Conservation (phyloP, 1,284 basidiomycete species). For the Microbotryomycetes sp. region DNA sequence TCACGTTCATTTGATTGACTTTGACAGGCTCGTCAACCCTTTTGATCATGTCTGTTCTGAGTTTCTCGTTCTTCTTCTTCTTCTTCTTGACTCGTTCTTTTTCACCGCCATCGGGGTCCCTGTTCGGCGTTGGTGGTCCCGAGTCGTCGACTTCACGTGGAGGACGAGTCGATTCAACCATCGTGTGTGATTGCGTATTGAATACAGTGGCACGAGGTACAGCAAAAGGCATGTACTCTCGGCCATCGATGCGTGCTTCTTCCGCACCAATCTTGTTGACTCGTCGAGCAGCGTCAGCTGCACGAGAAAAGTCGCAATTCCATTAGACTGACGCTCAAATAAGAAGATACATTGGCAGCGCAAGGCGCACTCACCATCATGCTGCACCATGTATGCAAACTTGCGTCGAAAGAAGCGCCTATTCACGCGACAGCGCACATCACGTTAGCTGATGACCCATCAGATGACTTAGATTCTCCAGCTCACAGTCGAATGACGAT, state of each 20-base stretch:
- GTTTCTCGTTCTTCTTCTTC: conserved; percentile 40
- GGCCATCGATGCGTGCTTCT: conserved; percentile 32
- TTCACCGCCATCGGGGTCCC: conserved; percentile 2
- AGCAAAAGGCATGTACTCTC: background rate
- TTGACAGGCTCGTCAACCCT: conserved; percentile 66
- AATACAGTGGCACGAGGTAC: background rate
- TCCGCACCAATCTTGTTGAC: conserved; percentile 40
- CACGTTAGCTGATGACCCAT: background rate
- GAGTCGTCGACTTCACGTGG: no score
- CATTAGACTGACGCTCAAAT: background rate
- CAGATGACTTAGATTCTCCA: background rate
- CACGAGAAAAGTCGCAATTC: background rate
- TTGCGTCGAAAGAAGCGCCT: conserved; percentile 69
- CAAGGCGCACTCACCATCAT: conserved; percentile 39
- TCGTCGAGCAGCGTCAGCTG: conserved; percentile 32
- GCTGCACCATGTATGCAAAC: conserved; percentile 61
- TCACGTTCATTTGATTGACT: conserved; percentile 71
- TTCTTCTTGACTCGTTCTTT: conserved; percentile 30
- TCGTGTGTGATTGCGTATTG: background rate
- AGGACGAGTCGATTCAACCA: background rate
- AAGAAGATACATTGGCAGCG: background rate
- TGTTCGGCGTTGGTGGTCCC: background rate
- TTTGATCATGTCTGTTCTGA: conserved; percentile 79
- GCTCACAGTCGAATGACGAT: conserved; percentile 34
- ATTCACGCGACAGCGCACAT: background rate